Evolutionary conservation across 768 basidiomycete species (phyloP), one percentile per base, ranked within the genome.

Genomic region (Kwoniella pini): DNA sequence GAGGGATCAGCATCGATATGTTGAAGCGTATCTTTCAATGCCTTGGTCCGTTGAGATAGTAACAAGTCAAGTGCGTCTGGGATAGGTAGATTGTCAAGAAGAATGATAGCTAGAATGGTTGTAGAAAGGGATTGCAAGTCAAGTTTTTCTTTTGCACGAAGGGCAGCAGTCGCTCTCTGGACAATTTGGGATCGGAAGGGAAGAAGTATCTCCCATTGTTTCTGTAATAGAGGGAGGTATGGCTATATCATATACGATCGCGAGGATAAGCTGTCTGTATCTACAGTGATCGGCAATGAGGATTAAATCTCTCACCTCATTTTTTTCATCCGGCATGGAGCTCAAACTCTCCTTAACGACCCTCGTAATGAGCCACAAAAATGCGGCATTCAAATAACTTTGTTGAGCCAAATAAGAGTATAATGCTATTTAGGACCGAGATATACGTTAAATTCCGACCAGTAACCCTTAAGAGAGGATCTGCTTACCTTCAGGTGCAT

Each of bases 131-230:
- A 55, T 30, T 61, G 63, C 0, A 65, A 44, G 11, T 71, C 68
- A 6, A 86, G 80, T n/a, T 82, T 76, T 7, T 80, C 79, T 36
- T 80, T 76, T 64, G 88, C 85, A 46, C 90, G 85, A 17, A 96
- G 81, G n/a, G 86, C 88, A 45, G 89, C 76, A 0, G 87, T 91
- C n/a, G 93, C 89, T 70, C 86, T 87, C 67, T 93, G 89, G 21
- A 89, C 84, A 63, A 97, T 94, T 71, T 95, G 92, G 0, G 87
- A 81, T 43, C 91, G 87, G 73, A 95, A 91, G 65, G 89, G 90
- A 4, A 86, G 85, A 7, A 97, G 85, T 0, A 85, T 83, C 58
- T 95, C 94, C 94, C 93, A 97, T 78, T 97, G 94, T 33, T 91
- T 87, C 66, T 91, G 88, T 2, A 91, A 85, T 4, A 97, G 81